phyloP scores from a whole-genome alignment of 495 filamentous ascomycete genomes.

The Thozetella sp. region DNA sequence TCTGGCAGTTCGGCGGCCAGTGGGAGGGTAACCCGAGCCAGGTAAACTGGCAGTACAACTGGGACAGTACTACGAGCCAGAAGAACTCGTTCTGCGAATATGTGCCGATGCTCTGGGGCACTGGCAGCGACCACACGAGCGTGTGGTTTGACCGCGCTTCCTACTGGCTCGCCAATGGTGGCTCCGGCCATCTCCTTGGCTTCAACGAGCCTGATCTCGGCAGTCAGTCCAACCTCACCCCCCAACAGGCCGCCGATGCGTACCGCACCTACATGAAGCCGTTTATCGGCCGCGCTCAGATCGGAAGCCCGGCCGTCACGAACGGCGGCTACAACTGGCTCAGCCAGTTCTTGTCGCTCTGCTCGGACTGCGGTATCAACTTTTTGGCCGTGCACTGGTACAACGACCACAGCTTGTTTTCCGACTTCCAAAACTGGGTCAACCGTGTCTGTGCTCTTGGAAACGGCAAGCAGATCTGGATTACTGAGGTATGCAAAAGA shows the following conservation, averaged over 20 bases:
- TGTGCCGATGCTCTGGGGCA: conserved; percentile 6
- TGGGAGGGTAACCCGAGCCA: conserved; percentile 1
- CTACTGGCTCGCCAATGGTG: conserved; percentile 12
- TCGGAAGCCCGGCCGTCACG: conserved; percentile 10
- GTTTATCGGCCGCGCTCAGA: conserved; percentile 7
- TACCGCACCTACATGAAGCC: conserved; percentile 11
- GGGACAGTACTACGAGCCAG: conserved; percentile 5
- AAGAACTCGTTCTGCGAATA: conserved; percentile 1
- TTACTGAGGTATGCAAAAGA: conserved; percentile 8
- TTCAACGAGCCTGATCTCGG: conserved; percentile 14
- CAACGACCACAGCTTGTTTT: conserved; percentile 2
- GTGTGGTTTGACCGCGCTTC: conserved; percentile 10
- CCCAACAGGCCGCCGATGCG: conserved; percentile 7
- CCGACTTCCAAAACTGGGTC: conserved; percentile 13
- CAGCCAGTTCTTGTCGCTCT: conserved; percentile 8
- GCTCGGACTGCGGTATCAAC: conserved; percentile 8
- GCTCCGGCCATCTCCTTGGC: conserved; percentile 9
- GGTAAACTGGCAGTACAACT: conserved; percentile 10
- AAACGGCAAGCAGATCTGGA: conserved; percentile 5
- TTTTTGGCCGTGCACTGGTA: conserved; percentile 15
- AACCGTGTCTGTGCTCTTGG: conserved; percentile 7
- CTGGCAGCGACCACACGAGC: neutral
- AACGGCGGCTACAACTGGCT: conserved; percentile 13
- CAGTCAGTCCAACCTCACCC: conserved; percentile 7
- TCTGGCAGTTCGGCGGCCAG: conserved; percentile 3